These are phyloP conservation scores for Vitis hybrid DNA, from an alignment of 177 flowering plant genomes.

Conservation along the genomic window DNA sequence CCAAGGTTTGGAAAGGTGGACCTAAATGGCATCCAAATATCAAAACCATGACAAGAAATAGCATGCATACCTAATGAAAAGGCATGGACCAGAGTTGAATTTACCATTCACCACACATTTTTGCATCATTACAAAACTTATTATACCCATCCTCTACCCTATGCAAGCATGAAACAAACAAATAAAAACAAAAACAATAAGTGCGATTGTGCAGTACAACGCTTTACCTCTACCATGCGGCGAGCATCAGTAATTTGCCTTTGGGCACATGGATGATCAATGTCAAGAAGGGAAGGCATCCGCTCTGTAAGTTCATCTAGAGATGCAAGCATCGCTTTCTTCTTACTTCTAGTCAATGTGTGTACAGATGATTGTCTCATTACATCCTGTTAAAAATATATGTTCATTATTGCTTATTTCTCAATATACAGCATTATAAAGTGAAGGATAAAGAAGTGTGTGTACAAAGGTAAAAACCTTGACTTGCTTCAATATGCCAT, in stretches of 20 bases:
- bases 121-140: not conserved
- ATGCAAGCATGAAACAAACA: not conserved
- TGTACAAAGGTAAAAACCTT: constrained; percentile 56
- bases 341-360: constrained; percentile 68
- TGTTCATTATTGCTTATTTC: not conserved
- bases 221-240: constrained; percentile 58
- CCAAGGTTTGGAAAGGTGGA: not conserved
- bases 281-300: constrained; percentile 95
- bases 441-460: not conserved
- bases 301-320: constrained; percentile 76
- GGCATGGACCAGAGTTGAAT: no score
- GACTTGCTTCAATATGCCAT: constrained; percentile 87
- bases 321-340: constrained; percentile 65
- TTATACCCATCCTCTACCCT: not conserved
- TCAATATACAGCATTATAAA: not conserved
- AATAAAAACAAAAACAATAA: not conserved
- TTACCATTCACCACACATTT: not conserved
- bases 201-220: not conserved
- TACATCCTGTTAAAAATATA: constrained; percentile 56
- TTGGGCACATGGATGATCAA: constrained; percentile 96
- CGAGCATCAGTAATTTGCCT: constrained; percentile 84
- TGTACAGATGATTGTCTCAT: constrained; percentile 65
- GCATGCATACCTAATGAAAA: no score
- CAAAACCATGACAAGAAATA: not conserved
- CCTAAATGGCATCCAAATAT: not conserved